These are phyloP conservation scores for Psidium guajava DNA, from an alignment of 345 rosid species.

Conservation along the genomic window DNA sequence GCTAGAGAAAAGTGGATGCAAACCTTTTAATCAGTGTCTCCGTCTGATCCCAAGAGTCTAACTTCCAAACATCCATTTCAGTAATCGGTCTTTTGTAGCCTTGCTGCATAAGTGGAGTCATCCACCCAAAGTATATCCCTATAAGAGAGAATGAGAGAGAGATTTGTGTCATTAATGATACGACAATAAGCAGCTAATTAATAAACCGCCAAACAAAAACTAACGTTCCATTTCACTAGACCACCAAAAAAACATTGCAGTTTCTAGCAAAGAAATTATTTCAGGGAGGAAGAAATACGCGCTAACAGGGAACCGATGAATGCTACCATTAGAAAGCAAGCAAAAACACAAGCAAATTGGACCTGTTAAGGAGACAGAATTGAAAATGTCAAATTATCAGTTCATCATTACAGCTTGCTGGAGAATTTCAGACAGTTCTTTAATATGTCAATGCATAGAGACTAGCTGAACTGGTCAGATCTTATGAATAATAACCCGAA, in stretches of 20 bases:
- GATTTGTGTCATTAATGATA: neutral
- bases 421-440: neutral
- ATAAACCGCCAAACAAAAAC: neutral
- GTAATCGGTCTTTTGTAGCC: conserved; percentile 83
- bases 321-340: neutral
- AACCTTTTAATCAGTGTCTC: conserved; percentile 61
- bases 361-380: neutral
- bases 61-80: conserved; percentile 87
- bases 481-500: neutral
- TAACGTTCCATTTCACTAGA: neutral
- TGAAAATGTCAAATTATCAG: neutral
- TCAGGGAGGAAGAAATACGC: neutral
- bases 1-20: conserved; percentile 6
- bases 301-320: neutral
- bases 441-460: neutral
- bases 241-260: neutral
- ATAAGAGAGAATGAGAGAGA: neutral
- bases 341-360: neutral
- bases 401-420: neutral
- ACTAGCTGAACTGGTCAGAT: neutral
- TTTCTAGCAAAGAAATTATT: neutral
- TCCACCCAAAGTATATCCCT: conserved; percentile 81
- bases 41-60: conserved; percentile 88
- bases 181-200: neutral
- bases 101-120: conserved; percentile 78